Evolutionary conservation across 768 basidiomycete genomes (phyloP), one percentile per base, ranked within the genome.

Genomic region (Boletus rubroflammeus): DNA sequence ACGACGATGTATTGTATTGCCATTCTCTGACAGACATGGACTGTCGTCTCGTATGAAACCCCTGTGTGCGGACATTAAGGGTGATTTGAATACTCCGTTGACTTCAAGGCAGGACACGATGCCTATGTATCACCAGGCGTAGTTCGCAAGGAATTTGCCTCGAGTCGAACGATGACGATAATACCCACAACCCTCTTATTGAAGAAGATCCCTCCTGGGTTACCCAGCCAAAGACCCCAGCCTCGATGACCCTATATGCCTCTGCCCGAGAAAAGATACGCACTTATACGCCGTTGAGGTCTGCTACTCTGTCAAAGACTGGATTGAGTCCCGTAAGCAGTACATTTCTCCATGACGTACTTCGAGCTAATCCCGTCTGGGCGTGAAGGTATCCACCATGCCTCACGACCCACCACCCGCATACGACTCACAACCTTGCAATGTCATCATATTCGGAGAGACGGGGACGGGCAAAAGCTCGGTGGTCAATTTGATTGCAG

Each of bases 401-500:
- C 38, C 21, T 43, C 25, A 13, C 7, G 41, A 48, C 19, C 38
- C 53, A 32, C 66, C 66, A 0, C 58, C 60, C 25, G 25, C 53
- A 32, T 66, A 62, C 28, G 45, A 63, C 40, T 53, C 58, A 5
- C 55, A 51, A 7, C 50, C 55, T 6, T 50, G 38, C 45, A 68
- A 68, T 26, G 61, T 70, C 47, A 34, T 68, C 41, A 57, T 68
- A 45, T 70, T 68, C 13, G 67, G 68, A 23, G 67, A 67, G 47
- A 58, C 67, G 10, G 67, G 67, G 15, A 36, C 46, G 7, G 71
- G 72, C 2, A 78, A 78, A 53, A 78, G 77, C 53, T 74, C 73
- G 1, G 62, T 76, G 29, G 60, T 77, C 57, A 78, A 77, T 59
- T 59, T 78, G 67, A 60, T 78, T 25, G 62, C 62, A n/a, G 67